A percentile compares a stretch with the other conserved stretches of the same genome.
phyloP scores from a whole-genome alignment of 2,329 filamentous ascomycete genomes.

The Xylariomycetidae sp. region DNA sequence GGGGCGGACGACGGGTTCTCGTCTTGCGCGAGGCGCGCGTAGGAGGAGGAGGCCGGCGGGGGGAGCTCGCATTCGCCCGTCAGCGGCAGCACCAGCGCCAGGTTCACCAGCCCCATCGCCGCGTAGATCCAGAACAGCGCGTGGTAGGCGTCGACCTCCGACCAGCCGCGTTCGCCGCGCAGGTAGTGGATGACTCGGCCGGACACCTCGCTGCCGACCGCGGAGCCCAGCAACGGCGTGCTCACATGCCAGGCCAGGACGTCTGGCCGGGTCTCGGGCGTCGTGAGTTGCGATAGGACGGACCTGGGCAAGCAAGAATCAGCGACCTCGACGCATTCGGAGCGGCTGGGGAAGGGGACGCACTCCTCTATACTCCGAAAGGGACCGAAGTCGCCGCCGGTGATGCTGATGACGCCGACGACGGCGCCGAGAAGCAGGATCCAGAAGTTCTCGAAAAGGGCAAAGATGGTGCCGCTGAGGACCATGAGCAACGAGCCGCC shows the following conservation, averaged over 20 bases:
- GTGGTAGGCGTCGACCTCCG: slow-evolving; percentile 47
- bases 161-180: slow-evolving; percentile 38
- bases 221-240: slow-evolving; percentile 47
- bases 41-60: slow-evolving; percentile 12
- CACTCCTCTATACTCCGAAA: slow-evolving; percentile 61
- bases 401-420: slow-evolving; percentile 55
- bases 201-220: slow-evolving; percentile 45
- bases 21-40: slow-evolving; percentile 16
- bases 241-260: slow-evolving; percentile 64
- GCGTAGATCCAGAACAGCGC: slow-evolving; percentile 53
- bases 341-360: slow-evolving; percentile 1
- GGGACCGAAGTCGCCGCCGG: slow-evolving; percentile 60
- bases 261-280: slow-evolving; percentile 47
- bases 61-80: slow-evolving; percentile 44
- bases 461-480: slow-evolving; percentile 48
- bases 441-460: slow-evolving; percentile 51
- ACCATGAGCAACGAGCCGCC: slow-evolving; percentile 52
- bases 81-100: slow-evolving; percentile 38
- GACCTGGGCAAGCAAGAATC: slow-evolving; percentile 28
- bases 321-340: no score
- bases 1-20: slow-evolving; percentile 8
- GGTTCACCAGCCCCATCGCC: slow-evolving; percentile 47
- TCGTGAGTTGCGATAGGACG: slow-evolving; percentile 55
- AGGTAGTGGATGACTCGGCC: slow-evolving; percentile 46
- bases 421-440: slow-evolving; percentile 51